Evolutionary conservation across 2,329 filamentous ascomycete species (phyloP).

Genomic region (Trichoderma koningii): DNA sequence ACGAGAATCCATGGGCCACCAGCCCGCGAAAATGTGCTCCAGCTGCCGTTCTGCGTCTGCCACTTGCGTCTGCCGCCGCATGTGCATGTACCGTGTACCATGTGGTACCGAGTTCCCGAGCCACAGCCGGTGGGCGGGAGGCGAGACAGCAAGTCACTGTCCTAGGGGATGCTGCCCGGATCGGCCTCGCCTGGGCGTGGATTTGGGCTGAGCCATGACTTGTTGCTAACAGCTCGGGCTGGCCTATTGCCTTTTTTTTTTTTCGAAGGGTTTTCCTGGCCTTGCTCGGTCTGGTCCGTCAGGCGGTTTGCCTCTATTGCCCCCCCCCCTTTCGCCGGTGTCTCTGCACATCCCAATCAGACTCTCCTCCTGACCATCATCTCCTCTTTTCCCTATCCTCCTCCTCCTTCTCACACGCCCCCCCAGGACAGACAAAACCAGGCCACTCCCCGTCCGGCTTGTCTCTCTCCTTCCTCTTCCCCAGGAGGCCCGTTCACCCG

Average conservation of each 20-base stretch:
- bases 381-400: constrained; percentile 4
- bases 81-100: background rate
- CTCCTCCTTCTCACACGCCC: background rate
- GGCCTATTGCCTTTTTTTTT: background rate
- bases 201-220: background rate
- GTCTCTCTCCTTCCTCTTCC: background rate
- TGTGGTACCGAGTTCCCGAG: background rate
- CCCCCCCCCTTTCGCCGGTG: background rate
- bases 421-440: constrained; percentile 8
- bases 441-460: constrained; percentile 1
- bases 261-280: background rate
- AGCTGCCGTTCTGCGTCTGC: background rate
- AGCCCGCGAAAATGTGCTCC: background rate
- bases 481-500: constrained; percentile 7
- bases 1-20: too few species aligned
- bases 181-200: background rate
- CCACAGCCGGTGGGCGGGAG: too few species aligned
- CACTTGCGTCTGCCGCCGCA: constrained; percentile 7
- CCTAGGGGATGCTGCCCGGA: too few species aligned
- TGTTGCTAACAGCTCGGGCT: background rate
- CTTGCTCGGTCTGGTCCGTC: background rate
- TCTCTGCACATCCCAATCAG: background rate
- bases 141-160: too few species aligned
- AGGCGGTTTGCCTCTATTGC: background rate
- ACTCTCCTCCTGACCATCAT: background rate